Evolutionary conservation across 2,329 filamentous ascomycete species (phyloP).

Genomic region (Tolypocladium album): DNA sequence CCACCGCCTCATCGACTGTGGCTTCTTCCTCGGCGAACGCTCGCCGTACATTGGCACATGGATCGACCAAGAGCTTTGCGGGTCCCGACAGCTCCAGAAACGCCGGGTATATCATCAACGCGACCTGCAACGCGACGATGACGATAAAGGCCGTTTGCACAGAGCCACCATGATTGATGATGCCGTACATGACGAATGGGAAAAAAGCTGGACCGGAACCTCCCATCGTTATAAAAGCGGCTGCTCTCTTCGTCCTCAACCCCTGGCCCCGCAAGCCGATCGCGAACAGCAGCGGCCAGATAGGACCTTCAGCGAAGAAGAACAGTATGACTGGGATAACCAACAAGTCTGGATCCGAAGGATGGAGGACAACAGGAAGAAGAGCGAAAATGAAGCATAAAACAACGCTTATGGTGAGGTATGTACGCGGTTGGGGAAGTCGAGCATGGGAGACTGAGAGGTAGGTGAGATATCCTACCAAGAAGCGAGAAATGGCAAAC

Average conservation of each 20-base stretch:
- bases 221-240: conserved; percentile 67
- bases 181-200: conserved; percentile 62
- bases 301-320: conserved; percentile 72
- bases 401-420: conserved; percentile 52
- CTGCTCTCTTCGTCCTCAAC: conserved; percentile 67
- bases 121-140: conserved; percentile 40
- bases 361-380: conserved; percentile 33
- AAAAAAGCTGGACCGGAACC: conserved; percentile 64
- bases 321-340: conserved; percentile 56
- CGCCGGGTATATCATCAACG: conserved; percentile 35
- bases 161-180: conserved; percentile 46
- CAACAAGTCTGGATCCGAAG: conserved; percentile 35
- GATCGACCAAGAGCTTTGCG: conserved; percentile 33
- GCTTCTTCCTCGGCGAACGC: conserved; percentile 9
- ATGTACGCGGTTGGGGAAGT: conserved; percentile 56
- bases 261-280: conserved; percentile 73
- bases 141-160: conserved; percentile 56
- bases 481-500: conserved; percentile 66
- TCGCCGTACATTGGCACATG: conserved; percentile 11
- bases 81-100: conserved; percentile 36
- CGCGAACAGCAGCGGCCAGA: conserved; percentile 74
- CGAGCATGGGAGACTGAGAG: conserved; percentile 33
- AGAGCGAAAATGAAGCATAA: conserved; percentile 49
- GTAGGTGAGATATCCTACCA: conserved; percentile 54
- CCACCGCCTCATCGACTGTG: conserved; percentile 4